Base-by-base conservation (phyloP, 805 yeast species). In the Ogataea saltuana region DNA sequence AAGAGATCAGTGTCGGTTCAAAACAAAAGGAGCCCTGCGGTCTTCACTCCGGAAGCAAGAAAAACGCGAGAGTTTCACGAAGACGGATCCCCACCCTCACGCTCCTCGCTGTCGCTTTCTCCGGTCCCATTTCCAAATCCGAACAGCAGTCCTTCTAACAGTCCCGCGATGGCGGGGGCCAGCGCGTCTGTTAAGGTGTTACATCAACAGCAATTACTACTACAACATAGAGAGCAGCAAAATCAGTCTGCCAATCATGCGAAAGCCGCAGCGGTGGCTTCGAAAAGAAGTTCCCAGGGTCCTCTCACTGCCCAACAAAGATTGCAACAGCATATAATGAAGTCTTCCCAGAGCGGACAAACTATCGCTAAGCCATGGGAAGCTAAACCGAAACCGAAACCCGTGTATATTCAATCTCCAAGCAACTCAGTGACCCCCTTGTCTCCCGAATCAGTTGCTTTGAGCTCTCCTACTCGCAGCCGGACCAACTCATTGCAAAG, bases 251-350 rank as follows among this genome's bases (percentile, higher is more conserved):
- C 42, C 3, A 42, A 29, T 26, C 59, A 57, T 22, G 57, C 51
- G 6, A 58, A 57, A 12, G 50, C 60, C 8, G 50, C 54, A 12
- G 59, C 63, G 4, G 35, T 50, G 17, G 55, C 54, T 4, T 45
- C 53, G 3, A 57, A 41, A 29, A 52, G 49, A 20, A 20, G 40
- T 4, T 32, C 44, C 1, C 44, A 45, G 7, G 53, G 43, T 21
- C 57, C 58, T 2, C 27, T 60, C 11, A 56, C 64, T 7, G 71
- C 70, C 1, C 64, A 63, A 29, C 68, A 65, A 41, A 52, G 70
- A 39, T 45, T 67, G 17, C 70, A 67, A 33, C 63, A 58, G 42
- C 69, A 64, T 38, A 66, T 67, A 16, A 17, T 57, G 33, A 56
- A 51, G 45, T 60, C 68, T 6, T 44, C 61, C 3, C 58, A 57